phyloP scores from a whole-genome alignment of 768 basidiomycete genomes.

The Trametes elegans region DNA sequence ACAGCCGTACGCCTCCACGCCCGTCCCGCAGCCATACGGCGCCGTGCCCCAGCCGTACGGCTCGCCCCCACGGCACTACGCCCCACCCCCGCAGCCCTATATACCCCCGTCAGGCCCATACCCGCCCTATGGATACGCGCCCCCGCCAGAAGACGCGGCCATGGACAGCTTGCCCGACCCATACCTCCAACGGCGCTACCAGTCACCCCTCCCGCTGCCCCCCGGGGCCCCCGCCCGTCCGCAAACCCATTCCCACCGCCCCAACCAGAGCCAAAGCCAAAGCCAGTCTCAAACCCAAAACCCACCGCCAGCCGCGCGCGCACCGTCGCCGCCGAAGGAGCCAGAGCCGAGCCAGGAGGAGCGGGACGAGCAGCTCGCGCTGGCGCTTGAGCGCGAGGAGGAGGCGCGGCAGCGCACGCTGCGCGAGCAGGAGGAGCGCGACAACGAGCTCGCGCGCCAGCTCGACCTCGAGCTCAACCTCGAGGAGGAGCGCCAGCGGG shows the following conservation, averaged over 20 bases:
- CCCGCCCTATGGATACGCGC: constrained; percentile 12
- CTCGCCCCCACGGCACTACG: neutral
- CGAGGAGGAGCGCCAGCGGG: constrained; percentile 12
- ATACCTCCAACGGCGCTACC: constrained; percentile 47
- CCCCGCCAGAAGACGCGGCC: neutral
- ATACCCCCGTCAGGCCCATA: neutral
- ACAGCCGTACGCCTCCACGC: too few species aligned
- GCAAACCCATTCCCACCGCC: constrained; percentile 6
- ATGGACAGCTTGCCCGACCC: constrained; percentile 38
- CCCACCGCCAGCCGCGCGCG: neutral
- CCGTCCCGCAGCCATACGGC: neutral
- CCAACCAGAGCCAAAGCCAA: neutral
- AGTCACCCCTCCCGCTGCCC: constrained; percentile 54
- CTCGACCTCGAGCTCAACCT: constrained; percentile 55
- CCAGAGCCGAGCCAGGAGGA: constrained; percentile 14
- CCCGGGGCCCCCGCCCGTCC: constrained; percentile 20
- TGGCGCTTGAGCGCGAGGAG: constrained; percentile 30
- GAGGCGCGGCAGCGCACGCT: constrained; percentile 44
- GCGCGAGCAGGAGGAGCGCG: constrained; percentile 37
- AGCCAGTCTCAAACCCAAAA: neutral
- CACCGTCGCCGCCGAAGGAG: neutral
- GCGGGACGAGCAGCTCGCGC: constrained; percentile 22
- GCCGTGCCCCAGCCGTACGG: neutral
- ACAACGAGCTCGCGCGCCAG: constrained; percentile 47
- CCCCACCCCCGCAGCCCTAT: neutral